Evolutionary conservation across 495 filamentous ascomycete genomes (phyloP), one percentile per base, ranked within the genome.

Genomic region (Penicillium ucsense): DNA sequence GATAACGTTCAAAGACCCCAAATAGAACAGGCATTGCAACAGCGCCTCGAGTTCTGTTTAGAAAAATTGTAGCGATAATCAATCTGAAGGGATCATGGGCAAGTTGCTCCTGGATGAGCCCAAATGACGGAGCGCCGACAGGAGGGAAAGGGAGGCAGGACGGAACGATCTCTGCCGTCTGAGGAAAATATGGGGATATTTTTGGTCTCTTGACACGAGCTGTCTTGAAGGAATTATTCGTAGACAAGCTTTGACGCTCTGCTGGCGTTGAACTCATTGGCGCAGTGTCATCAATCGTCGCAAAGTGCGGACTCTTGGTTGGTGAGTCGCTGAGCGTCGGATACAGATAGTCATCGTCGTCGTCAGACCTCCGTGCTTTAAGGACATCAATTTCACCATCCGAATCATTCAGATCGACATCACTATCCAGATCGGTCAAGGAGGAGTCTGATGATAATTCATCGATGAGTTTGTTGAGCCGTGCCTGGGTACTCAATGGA

Each of bases 91-190:
- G 85, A 40, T 84, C 67, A 45, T 71, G 59, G 3, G 83, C 78
- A 37, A 92, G 76, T 50, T 82, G 75, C 66, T 95, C 89, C 66
- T 95, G 89, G 34, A 94, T 78, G 10, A 95, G 72, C 0, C 89
- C 89, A 60, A 94, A 94, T 29, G 57, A 52, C 0, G 72, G 59
- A 1, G 75, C 65, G 28, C 77, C 67, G 35, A 90, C 79, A 0
- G 79, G 74, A 6, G 88, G 87, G 48, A 90, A 85, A 5, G 83
- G 83, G 8, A 85, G 77, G 54, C 76, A 79, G 0, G 85, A 83
- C 36, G 82, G 59, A 20, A 71, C 73, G 11, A 76, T 74, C 5
- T 62, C 65, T 6, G 70, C 62, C 5, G 54, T 32, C 11, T 46
- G 55, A 7, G 66, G 61, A 48, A 78, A 78, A 52, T 74, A 78